These are phyloP conservation scores for Naganishia albida DNA, from an alignment of 1,284 basidiomycete species.

Conservation along the genomic window DNA sequence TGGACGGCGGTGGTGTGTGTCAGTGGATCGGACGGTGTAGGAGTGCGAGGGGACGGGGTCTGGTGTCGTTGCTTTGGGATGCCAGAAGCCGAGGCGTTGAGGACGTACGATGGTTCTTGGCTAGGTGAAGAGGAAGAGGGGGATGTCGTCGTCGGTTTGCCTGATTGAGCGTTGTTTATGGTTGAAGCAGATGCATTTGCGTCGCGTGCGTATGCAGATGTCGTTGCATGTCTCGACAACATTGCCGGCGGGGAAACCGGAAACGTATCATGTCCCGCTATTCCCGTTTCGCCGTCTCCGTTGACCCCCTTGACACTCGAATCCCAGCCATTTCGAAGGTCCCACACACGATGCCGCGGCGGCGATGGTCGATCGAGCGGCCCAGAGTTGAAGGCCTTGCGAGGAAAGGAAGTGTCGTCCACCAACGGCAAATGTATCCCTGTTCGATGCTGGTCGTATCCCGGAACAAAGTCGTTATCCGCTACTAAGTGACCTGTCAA, in stretches of 20 bases:
- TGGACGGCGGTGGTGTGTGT: conserved; percentile 24
- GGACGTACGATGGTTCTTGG: background rate
- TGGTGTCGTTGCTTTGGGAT: conserved; percentile 28
- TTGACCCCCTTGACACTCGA: background rate
- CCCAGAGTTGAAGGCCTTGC: background rate
- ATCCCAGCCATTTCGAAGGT: background rate
- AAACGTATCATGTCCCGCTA: background rate
- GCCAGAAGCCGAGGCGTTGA: conserved; percentile 20
- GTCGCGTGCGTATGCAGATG: conserved; percentile 1
- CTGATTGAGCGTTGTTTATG: background rate
- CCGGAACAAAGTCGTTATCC: background rate
- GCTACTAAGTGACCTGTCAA: background rate
- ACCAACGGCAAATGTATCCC: conserved; percentile 1
- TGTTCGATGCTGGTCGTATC: conserved; percentile 20
- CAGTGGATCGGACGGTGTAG: background rate
- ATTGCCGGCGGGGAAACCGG: background rate
- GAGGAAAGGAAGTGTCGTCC: background rate
- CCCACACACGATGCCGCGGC: conserved; percentile 10
- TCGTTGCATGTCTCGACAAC: background rate
- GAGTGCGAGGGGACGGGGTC: conserved; percentile 4
- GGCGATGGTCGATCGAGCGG: background rate
- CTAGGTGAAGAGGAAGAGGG: conserved; percentile 2
- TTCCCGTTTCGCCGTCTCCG: background rate
- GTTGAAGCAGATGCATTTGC: background rate
- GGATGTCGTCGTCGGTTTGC: conserved; percentile 4